phyloP scores from a whole-genome alignment of 306 rosid species.

The Potentilla sterilis region DNA sequence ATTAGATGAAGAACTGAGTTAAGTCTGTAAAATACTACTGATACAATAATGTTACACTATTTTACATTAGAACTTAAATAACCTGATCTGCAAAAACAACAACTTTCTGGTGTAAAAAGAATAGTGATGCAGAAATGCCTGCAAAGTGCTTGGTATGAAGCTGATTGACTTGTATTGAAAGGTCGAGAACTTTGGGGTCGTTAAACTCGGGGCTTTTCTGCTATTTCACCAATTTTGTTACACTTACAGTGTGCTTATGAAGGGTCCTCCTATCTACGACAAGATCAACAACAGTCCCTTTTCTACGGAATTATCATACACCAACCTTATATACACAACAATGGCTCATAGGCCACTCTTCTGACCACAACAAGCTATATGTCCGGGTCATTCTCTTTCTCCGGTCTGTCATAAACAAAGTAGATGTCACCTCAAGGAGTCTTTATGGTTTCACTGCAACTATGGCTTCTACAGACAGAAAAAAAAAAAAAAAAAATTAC shows the following conservation, averaged over 20 bases:
- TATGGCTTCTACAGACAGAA: neutral
- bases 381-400: slow-evolving; percentile 24
- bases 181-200: neutral
- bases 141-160: slow-evolving; percentile 12
- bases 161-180: neutral
- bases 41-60: slow-evolving; percentile 8
- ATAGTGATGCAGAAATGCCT: slow-evolving; percentile 22
- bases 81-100: slow-evolving; percentile 1
- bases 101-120: slow-evolving; percentile 11
- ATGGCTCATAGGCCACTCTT: slow-evolving; percentile 34
- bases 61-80: neutral
- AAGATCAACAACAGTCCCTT: slow-evolving; percentile 34
- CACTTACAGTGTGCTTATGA: slow-evolving; percentile 19
- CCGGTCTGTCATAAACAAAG: slow-evolving; percentile 30
- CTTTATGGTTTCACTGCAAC: slow-evolving; percentile 12
- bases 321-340: slow-evolving; percentile 60
- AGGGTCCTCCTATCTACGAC: slow-evolving; percentile 11
- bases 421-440: slow-evolving; percentile 25
- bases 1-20: neutral
- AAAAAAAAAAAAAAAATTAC: too few relatives aligned
- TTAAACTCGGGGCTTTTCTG: slow-evolving; percentile 4
- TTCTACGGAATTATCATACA: slow-evolving; percentile 51
- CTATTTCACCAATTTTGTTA: slow-evolving; percentile 21
- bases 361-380: slow-evolving; percentile 30
- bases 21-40: neutral